Conservation (phyloP, 2,329 filamentous ascomycete genomes). For the Cytospora leucostoma region DNA sequence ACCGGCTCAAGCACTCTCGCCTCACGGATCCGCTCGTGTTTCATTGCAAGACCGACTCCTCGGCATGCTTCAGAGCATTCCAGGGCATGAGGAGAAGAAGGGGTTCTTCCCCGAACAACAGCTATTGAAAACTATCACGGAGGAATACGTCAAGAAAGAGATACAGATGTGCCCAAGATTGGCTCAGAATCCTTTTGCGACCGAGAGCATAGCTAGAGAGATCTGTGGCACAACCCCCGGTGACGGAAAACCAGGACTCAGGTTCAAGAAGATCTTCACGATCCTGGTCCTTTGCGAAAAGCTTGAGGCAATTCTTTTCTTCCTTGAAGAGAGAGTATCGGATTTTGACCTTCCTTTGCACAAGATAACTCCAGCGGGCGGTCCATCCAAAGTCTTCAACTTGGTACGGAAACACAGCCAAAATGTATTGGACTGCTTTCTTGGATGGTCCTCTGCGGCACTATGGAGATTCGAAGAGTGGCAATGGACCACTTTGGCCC, state of each 20-base stretch:
- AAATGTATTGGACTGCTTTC: slow-evolving; percentile 11
- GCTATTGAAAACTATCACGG: neutral
- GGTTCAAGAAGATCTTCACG: slow-evolving; percentile 25
- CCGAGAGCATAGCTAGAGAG: neutral
- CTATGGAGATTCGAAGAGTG: slow-evolving; percentile 25
- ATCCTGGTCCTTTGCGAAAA: slow-evolving; percentile 21
- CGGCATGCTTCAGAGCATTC: neutral
- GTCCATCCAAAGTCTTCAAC: neutral
- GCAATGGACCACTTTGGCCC: slow-evolving; percentile 28
- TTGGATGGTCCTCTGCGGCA: neutral
- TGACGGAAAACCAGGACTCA: neutral
- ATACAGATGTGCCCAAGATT: neutral
- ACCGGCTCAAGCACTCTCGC: neutral
- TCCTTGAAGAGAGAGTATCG: slow-evolving; percentile 17
- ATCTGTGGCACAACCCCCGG: neutral
- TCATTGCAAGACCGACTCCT: neutral
- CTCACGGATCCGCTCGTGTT: neutral
- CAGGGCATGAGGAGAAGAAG: neutral
- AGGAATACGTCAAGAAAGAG: neutral
- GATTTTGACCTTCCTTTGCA: slow-evolving; percentile 19
- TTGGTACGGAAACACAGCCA: neutral
- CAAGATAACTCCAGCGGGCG: neutral
- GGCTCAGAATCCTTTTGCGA: neutral
- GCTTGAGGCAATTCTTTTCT: slow-evolving; percentile 1
- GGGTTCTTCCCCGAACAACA: neutral